Evolutionary conservation across 352 stramenopile genomes (phyloP), one percentile per base, ranked within the genome.

Genomic region (Pilasporangium apinafurcum): DNA sequence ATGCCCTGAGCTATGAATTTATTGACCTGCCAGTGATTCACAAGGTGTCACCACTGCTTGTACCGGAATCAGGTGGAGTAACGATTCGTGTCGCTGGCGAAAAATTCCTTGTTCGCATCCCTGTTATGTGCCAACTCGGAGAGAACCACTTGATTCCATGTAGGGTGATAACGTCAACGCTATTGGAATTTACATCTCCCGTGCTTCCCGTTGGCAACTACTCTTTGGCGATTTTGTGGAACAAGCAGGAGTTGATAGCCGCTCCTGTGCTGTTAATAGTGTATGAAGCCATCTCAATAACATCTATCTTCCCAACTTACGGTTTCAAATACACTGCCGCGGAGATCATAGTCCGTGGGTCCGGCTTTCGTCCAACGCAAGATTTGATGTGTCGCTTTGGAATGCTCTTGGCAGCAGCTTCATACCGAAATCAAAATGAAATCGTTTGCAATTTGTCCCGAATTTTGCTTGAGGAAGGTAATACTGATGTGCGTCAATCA

Each of bases 221-320:
- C 22, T 56, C 51, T 3, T 51, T 79, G 46, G 48, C 37, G 20
- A 29, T 79, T 28, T 55, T 54, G 9, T 73, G 67, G 63, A 76
- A 76, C 18, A 25, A 30, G 7, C 53, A 79, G 48, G 57, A 76
- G 37, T 51, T 44, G 8, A 29, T 30, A 2, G 14, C 39, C 12
- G 53, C 48, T 14, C 2, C 4, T 20, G 32, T 34, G 0, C 5
- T 8, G 10, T 25, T 79, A 8, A 25, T 13, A 2, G 55, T 62
- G 5, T 49, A 61, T 21, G 48, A 62, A 18, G 18, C 17, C 7
- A 20, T 74, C 1, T 48, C 49, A 4, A 29, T 74, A n/a, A 12
- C 13, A 24, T 48, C 36, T 10, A 42, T 78, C 16, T 17, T 51
- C 32, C 65, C 62, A 22, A 32, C 7, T 1, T 34, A 42, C 22